Conservation (phyloP, 495 filamentous ascomycete genomes). For the Symbiotaphrina buchneri region DNA sequence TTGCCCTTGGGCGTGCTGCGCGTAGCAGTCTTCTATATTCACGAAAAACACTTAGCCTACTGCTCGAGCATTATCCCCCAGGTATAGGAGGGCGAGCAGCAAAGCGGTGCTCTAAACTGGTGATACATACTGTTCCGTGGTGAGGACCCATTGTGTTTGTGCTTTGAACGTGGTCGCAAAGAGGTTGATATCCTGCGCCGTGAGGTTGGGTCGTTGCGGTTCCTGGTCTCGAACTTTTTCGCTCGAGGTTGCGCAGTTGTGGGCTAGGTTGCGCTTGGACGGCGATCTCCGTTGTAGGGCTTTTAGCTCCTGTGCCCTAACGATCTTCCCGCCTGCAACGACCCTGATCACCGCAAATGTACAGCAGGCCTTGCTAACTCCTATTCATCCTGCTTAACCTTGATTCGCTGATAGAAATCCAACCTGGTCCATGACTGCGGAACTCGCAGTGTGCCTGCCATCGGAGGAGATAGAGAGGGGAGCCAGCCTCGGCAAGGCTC, state of each 20-base stretch:
- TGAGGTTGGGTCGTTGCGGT: slow-evolving; percentile 14
- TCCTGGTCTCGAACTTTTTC: background rate
- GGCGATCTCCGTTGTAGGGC: too few species aligned
- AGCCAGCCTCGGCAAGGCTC: too few species aligned
- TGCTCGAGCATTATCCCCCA: slow-evolving; percentile 34
- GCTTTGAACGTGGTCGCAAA: slow-evolving; percentile 27
- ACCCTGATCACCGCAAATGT: too few species aligned
- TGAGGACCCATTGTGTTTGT: slow-evolving; percentile 30
- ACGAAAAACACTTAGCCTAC: slow-evolving; percentile 65
- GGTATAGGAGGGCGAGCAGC: slow-evolving; percentile 39
- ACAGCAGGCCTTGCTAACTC: too few species aligned
- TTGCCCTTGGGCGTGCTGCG: slow-evolving; percentile 27
- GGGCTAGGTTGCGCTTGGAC: too few species aligned
- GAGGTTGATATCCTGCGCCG: slow-evolving; percentile 35
- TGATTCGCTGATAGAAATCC: too few species aligned
- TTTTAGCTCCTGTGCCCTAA: too few species aligned
- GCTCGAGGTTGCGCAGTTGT: background rate
- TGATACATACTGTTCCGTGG: slow-evolving; percentile 37
- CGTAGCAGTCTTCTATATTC: slow-evolving; percentile 29
- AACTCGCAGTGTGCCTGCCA: too few species aligned
- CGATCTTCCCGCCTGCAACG: too few species aligned
- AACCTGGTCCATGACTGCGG: too few species aligned
- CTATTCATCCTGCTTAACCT: too few species aligned
- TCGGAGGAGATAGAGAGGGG: too few species aligned
- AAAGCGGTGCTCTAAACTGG: slow-evolving; percentile 55